phyloP scores from a whole-genome alignment of 495 filamentous ascomycete species.

The Penicillium silybi region DNA sequence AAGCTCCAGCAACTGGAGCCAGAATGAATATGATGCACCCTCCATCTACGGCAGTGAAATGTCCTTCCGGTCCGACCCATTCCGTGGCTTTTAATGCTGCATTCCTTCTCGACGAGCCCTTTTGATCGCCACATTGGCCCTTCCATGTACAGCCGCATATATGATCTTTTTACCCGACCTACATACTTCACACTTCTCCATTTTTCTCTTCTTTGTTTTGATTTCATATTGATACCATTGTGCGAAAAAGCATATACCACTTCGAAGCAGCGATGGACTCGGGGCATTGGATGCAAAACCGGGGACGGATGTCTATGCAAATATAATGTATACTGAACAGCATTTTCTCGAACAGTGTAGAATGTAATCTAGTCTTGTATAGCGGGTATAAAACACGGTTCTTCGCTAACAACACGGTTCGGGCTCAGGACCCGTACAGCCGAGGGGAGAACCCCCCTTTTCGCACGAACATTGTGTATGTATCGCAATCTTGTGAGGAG shows the following conservation, averaged over 20 bases:
- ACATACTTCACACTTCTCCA: neutral
- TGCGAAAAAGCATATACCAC: constrained; percentile 9
- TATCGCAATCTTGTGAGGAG: neutral
- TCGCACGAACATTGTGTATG: neutral
- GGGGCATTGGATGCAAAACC: constrained; percentile 14
- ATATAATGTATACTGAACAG: neutral
- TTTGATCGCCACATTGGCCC: neutral
- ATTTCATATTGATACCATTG: constrained; percentile 25
- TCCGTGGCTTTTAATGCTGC: constrained; percentile 33
- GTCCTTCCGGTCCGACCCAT: constrained; percentile 36
- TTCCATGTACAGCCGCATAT: neutral
- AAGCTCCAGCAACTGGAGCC: constrained; percentile 37
- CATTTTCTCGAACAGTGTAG: neutral
- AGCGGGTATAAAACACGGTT: constrained; percentile 8
- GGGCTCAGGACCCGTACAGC: too few relatives aligned
- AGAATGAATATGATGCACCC: constrained; percentile 29
- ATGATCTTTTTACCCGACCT: neutral
- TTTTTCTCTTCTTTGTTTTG: constrained; percentile 4
- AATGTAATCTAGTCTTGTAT: neutral
- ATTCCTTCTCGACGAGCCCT: neutral
- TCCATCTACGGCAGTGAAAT: constrained; percentile 30
- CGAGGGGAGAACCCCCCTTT: neutral
- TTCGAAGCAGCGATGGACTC: constrained; percentile 8
- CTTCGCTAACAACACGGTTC: neutral
- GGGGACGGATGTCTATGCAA: neutral